These are phyloP conservation scores for Ceratocystis destructans DNA, from an alignment of 2,329 filamentous ascomycete genomes.

Conservation along the genomic window DNA sequence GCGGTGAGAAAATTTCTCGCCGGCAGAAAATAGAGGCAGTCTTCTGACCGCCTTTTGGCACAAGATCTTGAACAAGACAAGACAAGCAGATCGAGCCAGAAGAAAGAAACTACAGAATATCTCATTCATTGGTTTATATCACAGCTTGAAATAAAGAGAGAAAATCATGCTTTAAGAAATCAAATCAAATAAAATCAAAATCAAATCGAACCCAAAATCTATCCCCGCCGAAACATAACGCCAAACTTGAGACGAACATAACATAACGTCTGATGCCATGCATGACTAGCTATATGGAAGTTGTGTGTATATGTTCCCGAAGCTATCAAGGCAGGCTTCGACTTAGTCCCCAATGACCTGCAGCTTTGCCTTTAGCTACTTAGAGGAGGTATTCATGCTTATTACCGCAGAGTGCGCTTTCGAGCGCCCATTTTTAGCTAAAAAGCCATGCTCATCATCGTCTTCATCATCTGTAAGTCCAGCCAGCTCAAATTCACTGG, in stretches of 20 bases:
- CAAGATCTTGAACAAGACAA: neutral
- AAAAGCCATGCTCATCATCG: conserved; percentile 29
- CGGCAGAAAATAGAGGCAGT: conserved; percentile 1
- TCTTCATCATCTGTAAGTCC: conserved; percentile 72
- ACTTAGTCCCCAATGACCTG: neutral
- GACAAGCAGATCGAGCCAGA: neutral
- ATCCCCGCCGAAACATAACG: neutral
- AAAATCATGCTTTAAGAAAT: neutral
- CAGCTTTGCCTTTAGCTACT: too few relatives aligned
- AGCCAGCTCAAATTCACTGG: conserved; percentile 86
- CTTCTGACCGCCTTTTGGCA: neutral
- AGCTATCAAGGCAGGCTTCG: neutral
- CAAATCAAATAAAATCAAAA: neutral
- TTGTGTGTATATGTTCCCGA: neutral
- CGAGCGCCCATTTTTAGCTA: neutral
- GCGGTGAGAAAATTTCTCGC: conserved; percentile 12
- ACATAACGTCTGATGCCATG: neutral
- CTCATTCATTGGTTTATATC: neutral
- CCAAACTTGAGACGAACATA: neutral
- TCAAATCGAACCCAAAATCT: neutral
- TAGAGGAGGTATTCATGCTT: neutral
- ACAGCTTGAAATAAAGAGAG: neutral
- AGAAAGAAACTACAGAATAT: neutral
- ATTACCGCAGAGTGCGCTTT: neutral
- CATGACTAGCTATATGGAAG: neutral